phyloP scores from a whole-genome alignment of 495 filamentous ascomycete species.

The Penicillium subrubescens region DNA sequence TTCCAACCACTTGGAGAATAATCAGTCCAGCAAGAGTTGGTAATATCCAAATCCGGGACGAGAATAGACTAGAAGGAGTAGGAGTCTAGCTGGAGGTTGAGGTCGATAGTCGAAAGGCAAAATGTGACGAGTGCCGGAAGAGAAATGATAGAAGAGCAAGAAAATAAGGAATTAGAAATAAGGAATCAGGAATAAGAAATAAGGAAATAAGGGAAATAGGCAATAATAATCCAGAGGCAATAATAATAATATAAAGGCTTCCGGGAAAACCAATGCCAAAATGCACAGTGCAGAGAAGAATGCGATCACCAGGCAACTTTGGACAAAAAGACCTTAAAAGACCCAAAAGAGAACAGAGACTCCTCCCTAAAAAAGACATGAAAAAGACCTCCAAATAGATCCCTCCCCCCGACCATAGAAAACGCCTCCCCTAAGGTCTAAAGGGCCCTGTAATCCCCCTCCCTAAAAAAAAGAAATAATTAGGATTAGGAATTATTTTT shows the following conservation, averaged over 20 bases:
- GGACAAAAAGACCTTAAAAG: neutral
- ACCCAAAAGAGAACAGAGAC: neutral
- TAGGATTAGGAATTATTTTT: neutral
- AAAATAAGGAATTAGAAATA: constrained; percentile 12
- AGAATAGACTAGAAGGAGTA: neutral
- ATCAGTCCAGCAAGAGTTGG: neutral
- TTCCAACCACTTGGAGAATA: neutral
- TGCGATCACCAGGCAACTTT: constrained; percentile 32
- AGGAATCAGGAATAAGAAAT: constrained; percentile 4
- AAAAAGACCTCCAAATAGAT: neutral
- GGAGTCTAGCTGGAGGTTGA: neutral
- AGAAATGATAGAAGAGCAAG: constrained; percentile 10
- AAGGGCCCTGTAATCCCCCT: neutral
- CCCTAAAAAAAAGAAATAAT: neutral
- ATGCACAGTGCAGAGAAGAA: constrained; percentile 16
- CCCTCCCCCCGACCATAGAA: neutral
- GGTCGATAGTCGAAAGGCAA: neutral
- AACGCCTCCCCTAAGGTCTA: neutral
- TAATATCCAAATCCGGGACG: neutral
- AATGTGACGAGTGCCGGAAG: constrained; percentile 7
- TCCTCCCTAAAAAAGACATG: neutral
- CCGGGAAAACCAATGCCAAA: constrained; percentile 9
- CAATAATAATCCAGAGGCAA: constrained; percentile 1
- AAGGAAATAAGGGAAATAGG: constrained; percentile 5
- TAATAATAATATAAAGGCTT: constrained; percentile 1